Evolutionary conservation across 2,329 filamentous ascomycete genomes (phyloP), one percentile per base, ranked within the genome.

Genomic region (Fusarium miscanthi): DNA sequence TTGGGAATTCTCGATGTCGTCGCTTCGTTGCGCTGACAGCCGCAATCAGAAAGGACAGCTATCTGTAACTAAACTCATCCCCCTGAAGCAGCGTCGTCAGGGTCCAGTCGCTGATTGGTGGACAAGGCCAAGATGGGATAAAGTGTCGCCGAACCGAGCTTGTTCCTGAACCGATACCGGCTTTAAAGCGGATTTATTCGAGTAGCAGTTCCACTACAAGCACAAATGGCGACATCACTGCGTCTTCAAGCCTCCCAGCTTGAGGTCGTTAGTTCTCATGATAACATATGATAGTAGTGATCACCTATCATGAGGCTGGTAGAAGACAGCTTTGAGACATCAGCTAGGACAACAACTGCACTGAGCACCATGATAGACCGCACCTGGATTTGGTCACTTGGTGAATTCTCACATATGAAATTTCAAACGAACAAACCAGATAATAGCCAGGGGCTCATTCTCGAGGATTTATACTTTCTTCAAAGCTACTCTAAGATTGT

Each of bases 1-100:
- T 30, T 64, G 49, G 43, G 37, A 70, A 40, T 73, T 63, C 51
- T 59, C 30, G 49, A 67, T 74, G 64, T 66, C 60, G 66, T 67
- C 52, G 59, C 59, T 69, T 48, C 53, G 51, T 70, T 68, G 48
- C 63, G 52, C 49, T 70, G 57, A 54, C 58, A 59, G 67, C 63
- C 72, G 57, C 69, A 76, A 63, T 63, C 69, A 64, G 74, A 77
- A 77, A 77, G 76, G 76, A 77, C 76, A 77, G 61, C 76, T 77
- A 65, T 64, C 66, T 63, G 65, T 74, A 76, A 69, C 76, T 74
- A 76, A 74, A 77, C 69, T 62, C 58, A 58, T 68, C 62, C 67
- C 73, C 73, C 60, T 60, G 57, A 75, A 51, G 71, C 52, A 58
- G 68, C 58, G 69, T 60, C 45, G 52, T 66, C 67, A 77, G 76